Evolutionary conservation across 768 basidiomycete genomes (phyloP).

Genomic region (Terana coerulea): DNA sequence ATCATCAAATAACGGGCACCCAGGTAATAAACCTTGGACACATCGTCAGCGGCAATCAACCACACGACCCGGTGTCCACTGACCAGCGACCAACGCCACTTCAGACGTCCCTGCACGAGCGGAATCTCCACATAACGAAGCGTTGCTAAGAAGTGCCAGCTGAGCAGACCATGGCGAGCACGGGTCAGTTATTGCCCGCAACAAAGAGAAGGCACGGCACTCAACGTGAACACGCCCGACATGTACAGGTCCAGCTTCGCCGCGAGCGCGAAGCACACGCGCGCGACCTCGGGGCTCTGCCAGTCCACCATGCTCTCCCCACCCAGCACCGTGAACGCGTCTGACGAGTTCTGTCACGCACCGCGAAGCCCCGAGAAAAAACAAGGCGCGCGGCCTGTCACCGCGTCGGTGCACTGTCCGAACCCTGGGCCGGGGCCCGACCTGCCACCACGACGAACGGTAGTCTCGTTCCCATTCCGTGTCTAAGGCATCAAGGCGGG

Average conservation of each 20-base stretch:
- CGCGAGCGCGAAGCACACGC: neutral
- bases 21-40: neutral
- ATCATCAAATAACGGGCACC: neutral
- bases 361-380: too few species aligned
- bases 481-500: too few species aligned
- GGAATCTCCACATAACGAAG: neutral
- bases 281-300: neutral
- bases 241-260: neutral
- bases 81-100: slow-evolving; percentile 1
- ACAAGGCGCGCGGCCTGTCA: too few species aligned
- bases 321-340: too few species aligned
- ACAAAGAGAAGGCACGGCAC: neutral
- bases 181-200: too few species aligned
- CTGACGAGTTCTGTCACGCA: too few species aligned
- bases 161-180: too few species aligned
- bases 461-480: too few species aligned
- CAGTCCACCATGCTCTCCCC: slow-evolving; percentile 3
- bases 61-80: neutral
- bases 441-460: too few species aligned
- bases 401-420: too few species aligned
- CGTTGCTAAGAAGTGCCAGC: neutral
- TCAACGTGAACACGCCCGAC: neutral
- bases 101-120: neutral
- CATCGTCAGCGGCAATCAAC: neutral
- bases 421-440: too few species aligned